Base-by-base conservation (phyloP, 116 monocot genomes). In the Cymodocea nodosa region DNA sequence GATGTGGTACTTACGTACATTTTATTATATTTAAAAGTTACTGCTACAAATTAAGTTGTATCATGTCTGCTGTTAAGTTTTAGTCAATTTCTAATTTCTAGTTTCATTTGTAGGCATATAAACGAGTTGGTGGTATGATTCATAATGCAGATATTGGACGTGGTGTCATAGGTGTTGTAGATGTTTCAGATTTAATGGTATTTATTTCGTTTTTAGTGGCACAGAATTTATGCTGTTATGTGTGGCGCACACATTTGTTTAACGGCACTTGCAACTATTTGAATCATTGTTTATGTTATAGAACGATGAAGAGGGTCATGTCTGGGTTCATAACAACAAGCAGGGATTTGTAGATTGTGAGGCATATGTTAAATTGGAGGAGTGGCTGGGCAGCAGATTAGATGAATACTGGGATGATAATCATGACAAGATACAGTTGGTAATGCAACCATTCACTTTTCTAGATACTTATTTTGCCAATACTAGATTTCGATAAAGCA, bases 261-360 rank as follows among this genome's bases (percentile, higher is more conserved):
- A 35, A 34, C 36, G 30, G 49, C 56, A 23, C 23, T 70, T 23
- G 16, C 52, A 7, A 20, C 7, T 66, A 30, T n/a, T 58, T 22
- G 66, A 7, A 15, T 50, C 6, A 51, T 52, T 19, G 30, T 5
- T 51, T 66, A 9, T 23, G 17, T 66, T 18, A 19, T 67, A 90
- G 86, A 81, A 73, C 70, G 79, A 73, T 69, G 79, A 64, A 2
- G 64, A 75, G 35, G 81, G 44, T 44, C 44, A 74, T 37, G 63
- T 74, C 0, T 79, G 68, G 76, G 90, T 90, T 23, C 74, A 86
- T 14, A 86, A 90, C 60, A 84, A 44, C 48, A 90, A 90, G 79
- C 90, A 90, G 73, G 90, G 90, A 15, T 90, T 90, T 68, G 81
- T 77, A 68, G 90, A 90, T 69, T 90, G 79, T 75, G 90, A 86